Conservation (phyloP, 108 stramenopile genomes). For the Fragilariopsis cylindrus region DNA sequence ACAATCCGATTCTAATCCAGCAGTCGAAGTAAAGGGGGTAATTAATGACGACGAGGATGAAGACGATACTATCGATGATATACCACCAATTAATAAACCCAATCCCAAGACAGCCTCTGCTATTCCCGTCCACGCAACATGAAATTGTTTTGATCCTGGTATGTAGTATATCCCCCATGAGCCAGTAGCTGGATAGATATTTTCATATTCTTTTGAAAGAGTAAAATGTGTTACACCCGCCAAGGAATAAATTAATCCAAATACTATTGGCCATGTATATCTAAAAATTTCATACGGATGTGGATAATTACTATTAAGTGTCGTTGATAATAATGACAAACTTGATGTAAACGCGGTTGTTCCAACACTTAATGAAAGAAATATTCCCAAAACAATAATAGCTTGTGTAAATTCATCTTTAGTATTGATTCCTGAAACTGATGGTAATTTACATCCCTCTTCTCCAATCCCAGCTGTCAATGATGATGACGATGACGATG, state of each 20-base stretch:
- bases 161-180: constrained; percentile 87
- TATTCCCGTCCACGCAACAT: constrained; percentile 82
- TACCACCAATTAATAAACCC: constrained; percentile 41
- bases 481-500: too few relatives aligned
- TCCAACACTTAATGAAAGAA: background rate
- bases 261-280: constrained; percentile 62
- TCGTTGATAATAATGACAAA: background rate
- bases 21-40: constrained; percentile 6
- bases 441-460: constrained; percentile 17
- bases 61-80: constrained; percentile 34
- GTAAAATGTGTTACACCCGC: constrained; percentile 86
- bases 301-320: background rate
- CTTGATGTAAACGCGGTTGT: background rate
- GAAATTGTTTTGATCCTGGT: constrained; percentile 78
- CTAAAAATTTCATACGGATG: constrained; percentile 18
- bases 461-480: constrained; percentile 4
- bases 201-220: constrained; percentile 61
- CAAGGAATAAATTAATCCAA: constrained; percentile 71
- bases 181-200: constrained; percentile 77
- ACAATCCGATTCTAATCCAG: constrained; percentile 16
- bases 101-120: constrained; percentile 80
- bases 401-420: constrained; percentile 15
- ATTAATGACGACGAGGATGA: constrained; percentile 21
- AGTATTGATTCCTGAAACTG: constrained; percentile 10
- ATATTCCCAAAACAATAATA: background rate